Conservation (phyloP, 2,329 filamentous ascomycete species). For the Sporothrix globosa region DNA sequence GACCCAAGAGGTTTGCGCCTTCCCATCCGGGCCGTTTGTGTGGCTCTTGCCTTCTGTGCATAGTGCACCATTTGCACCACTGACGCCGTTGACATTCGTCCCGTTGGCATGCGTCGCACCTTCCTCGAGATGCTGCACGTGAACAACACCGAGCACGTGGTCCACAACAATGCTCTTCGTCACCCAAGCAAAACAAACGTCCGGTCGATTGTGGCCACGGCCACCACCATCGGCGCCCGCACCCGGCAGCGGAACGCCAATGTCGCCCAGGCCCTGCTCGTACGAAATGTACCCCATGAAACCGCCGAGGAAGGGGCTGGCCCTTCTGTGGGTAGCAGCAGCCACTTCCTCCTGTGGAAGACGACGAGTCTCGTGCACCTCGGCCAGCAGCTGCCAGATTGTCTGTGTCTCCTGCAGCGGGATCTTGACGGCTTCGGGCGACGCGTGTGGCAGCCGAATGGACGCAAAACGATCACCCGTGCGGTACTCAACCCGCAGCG, state of each 20-base stretch:
- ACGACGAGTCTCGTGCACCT: conserved; percentile 45
- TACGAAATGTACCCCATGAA: conserved; percentile 86
- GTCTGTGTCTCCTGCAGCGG: conserved; percentile 39
- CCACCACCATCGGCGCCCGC: conserved; percentile 20
- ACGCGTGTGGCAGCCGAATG: conserved; percentile 37
- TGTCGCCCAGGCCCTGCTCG: conserved; percentile 72
- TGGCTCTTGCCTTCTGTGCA: background rate
- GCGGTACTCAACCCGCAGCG: conserved; percentile 61
- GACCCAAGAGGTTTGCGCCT: conserved; percentile 48
- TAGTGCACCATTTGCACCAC: background rate
- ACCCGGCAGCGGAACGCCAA: conserved; percentile 50
- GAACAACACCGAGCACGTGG: conserved; percentile 62
- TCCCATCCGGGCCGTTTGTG: conserved; percentile 22
- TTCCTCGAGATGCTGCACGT: conserved; percentile 66
- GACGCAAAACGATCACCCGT: conserved; percentile 52
- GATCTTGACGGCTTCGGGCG: conserved; percentile 31
- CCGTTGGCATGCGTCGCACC: conserved; percentile 28
- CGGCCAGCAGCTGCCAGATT: conserved; percentile 57
- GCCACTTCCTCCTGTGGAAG: background rate
- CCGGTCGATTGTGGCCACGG: conserved; percentile 57
- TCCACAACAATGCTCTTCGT: conserved; percentile 78
- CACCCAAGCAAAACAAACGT: conserved; percentile 76
- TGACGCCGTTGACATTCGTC: background rate
- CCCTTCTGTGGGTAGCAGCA: background rate
- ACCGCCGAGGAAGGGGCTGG: conserved; percentile 73